Percentiles rank a stretch among this genome's conserved stretches.
Evolutionary conservation across 139 green algal species (phyloP).

Genomic region (Gonium pectorale): DNA sequence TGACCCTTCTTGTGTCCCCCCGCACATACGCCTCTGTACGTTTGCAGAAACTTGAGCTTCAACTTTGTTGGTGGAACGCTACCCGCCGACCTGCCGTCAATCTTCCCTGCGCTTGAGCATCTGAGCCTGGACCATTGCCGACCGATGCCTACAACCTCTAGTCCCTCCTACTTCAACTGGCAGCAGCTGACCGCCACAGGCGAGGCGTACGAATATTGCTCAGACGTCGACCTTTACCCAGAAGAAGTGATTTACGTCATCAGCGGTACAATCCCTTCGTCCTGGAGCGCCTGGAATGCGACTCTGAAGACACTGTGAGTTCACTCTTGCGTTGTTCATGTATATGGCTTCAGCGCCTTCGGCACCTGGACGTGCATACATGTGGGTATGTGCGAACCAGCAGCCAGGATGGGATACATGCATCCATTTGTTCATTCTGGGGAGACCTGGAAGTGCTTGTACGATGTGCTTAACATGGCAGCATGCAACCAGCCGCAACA

Average conservation of each 20-base stretch:
- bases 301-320: not conserved
- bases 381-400: too few species aligned
- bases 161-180: not conserved
- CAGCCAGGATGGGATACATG: too few species aligned
- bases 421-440: too few species aligned
- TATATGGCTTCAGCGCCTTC: too few species aligned
- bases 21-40: too few species aligned
- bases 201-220: not conserved
- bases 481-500: too few species aligned
- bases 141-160: too few species aligned
- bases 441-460: too few species aligned
- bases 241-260: not conserved
- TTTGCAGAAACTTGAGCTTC: conserved; percentile 28
- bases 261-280: not conserved
- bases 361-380: too few species aligned
- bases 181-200: not conserved
- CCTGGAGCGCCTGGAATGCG: not conserved
- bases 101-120: conserved; percentile 32
- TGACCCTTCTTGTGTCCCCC: too few species aligned
- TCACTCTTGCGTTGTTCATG: too few species aligned
- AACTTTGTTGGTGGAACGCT: conserved; percentile 26
- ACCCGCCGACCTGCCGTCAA: conserved; percentile 15
- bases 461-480: too few species aligned
- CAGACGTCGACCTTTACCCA: not conserved
- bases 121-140: conserved; percentile 34